These are phyloP conservation scores for Calcarisporium arbuscula DNA, from an alignment of 2,329 filamentous ascomycete genomes.

Conservation along the genomic window DNA sequence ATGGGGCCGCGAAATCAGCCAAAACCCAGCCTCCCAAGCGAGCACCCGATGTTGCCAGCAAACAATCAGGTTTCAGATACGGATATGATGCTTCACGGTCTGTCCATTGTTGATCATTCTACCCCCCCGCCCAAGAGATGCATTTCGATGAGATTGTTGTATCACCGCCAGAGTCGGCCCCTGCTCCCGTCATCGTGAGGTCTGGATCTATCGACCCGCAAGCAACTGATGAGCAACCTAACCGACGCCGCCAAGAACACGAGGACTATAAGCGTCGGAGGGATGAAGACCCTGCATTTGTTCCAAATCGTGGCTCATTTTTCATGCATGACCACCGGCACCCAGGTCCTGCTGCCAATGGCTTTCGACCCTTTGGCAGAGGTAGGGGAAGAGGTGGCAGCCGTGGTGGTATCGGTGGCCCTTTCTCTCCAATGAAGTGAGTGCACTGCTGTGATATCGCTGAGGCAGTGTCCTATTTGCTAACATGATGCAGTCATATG, in stretches of 20 bases:
- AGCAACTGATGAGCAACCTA: slow-evolving; percentile 56
- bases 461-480: too few relatives aligned
- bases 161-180: slow-evolving; percentile 33
- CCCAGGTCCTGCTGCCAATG: slow-evolving; percentile 69
- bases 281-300: slow-evolving; percentile 86
- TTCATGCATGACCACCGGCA: slow-evolving; percentile 95
- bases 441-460: slow-evolving; percentile 33
- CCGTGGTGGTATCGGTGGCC: slow-evolving; percentile 52
- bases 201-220: slow-evolving; percentile 41
- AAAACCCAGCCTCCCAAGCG: slow-evolving; percentile 25
- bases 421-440: slow-evolving; percentile 58
- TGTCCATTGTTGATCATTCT: slow-evolving; percentile 38
- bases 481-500: slow-evolving; percentile 27
- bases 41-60: slow-evolving; percentile 26
- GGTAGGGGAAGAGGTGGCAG: slow-evolving; percentile 57
- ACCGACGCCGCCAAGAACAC: slow-evolving; percentile 75
- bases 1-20: slow-evolving; percentile 32
- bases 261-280: slow-evolving; percentile 85
- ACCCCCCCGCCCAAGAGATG: slow-evolving; percentile 36
- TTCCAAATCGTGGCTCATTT: slow-evolving; percentile 89
- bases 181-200: slow-evolving; percentile 49
- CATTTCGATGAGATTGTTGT: slow-evolving; percentile 38
- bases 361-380: slow-evolving; percentile 66
- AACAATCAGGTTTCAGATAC: slow-evolving; percentile 42
- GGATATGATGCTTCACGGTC: slow-evolving; percentile 52